Base-by-base conservation (phyloP, 352 stramenopile genomes). In the Elongisporangium anandrum region DNA sequence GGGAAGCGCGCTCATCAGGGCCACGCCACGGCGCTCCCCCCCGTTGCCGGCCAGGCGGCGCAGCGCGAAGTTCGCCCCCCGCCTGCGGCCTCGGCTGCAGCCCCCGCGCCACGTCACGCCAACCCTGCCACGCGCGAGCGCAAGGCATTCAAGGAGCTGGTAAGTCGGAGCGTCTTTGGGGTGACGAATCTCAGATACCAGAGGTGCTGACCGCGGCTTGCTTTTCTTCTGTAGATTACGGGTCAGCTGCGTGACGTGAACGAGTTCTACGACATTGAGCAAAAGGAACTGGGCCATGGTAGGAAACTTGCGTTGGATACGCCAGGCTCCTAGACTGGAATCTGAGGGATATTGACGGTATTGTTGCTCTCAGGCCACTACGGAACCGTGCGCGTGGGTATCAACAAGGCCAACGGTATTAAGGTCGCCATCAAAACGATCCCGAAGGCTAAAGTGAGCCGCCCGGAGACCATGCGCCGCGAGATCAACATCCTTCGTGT, bases 391-490 rank as follows among this genome's bases (percentile, higher is more conserved):
- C 87, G 97, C 50, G 96, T 98, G 63, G 98, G 93, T 54, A 92
- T 96, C 68, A 83, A 98, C 77, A 96, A 96, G 52, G 70, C 85
- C 55, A 98, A 88, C 13, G 94, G 95, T 34, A 81, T 97, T 55
- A 95, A 93, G 67, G 96, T 98, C 68, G 97, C 97, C n/a, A 98
- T 99, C 59, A 99, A 99, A 83, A 98, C 94, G 19, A 99, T 99
- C 65, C 82, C 92, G 48, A 99, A 99, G 84, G 82, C 84, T 20
- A 98, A 98, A 66, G 95, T 99, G 20, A 91, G 81, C 21, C 93
- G 96, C 58, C 82, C 98, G 3, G 96, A 99, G 69, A 97, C 94
- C n/a, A 90, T 99, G 60, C 95, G 92, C 56, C 88, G 90, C 60
- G 90, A 97, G 68, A 96, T 97, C 57, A 88, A 84, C 65, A 97